Base-by-base conservation (phyloP, 495 filamentous ascomycete genomes). In the Melanomma pulvis-pyrius region DNA sequence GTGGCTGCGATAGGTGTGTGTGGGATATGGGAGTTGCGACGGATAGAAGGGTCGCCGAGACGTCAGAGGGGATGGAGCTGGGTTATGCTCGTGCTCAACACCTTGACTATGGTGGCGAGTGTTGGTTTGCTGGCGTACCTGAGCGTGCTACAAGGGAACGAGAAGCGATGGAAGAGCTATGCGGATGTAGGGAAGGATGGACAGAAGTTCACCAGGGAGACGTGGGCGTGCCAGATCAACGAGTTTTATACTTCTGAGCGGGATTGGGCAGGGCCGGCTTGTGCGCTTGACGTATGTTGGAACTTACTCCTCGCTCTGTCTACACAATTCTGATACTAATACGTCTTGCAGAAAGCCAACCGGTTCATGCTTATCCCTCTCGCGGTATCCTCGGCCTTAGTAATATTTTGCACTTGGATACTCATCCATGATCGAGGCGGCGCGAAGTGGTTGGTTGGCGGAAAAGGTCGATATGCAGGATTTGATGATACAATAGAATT, bases 331-430 rank as follows among this genome's bases (percentile, higher is more conserved):
- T 46, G 30, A 30, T n/a, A 21, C 29, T 32, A 36, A 54, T 54
- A 1, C 32, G 25, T 19, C 22, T 11, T 51, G 46, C 32, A 67
- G 63, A 58, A 61, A 61, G 63, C 63, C 15, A 48, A 47, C 8
- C 47, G 63, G 11, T 67, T 44, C 24, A 47, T 61, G 24, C 63
- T 67, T 19, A 60, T 67, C n/a, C 49, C 57, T 13, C 56, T 67
- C 48, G 55, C 63, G 1, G 5, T 67, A 7, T 44, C 63, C 25
- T 28, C 56, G 8, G 15, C 36, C 9, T 49, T 67, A 28, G 29
- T 39, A 19, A 53, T 67, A 9, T 1, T 54, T 7, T 49, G 36
- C 25, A 41, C 49, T n/a, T 41, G 48, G 49, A 41, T 67, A 28
- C 50, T 67, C 8, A 30, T 60, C 13, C 29, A 34, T 2, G 56